Conservation (phyloP, 352 stramenopile species). For the Phytopythium cucurbitacearum region DNA sequence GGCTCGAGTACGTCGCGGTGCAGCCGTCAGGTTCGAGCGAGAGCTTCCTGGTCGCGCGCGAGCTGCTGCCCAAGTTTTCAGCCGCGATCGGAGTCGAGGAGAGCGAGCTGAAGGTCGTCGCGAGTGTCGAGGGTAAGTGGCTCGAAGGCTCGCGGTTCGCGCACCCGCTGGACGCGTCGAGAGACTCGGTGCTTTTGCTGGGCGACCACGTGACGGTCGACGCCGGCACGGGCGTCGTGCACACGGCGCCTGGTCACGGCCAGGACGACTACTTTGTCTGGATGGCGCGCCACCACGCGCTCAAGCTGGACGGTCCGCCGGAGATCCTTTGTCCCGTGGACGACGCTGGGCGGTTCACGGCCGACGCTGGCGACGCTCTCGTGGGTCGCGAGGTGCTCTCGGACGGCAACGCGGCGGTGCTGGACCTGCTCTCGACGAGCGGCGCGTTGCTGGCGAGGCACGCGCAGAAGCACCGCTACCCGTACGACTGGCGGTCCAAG, state of each 20-base stretch:
- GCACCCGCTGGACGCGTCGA: constrained; percentile 87
- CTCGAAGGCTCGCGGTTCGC: constrained; percentile 68
- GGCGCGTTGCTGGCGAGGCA: constrained; percentile 84
- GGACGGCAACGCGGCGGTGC: constrained; percentile 92
- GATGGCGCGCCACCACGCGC: constrained; percentile 46
- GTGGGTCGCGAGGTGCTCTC: constrained; percentile 87
- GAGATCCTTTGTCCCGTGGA: constrained; percentile 70
- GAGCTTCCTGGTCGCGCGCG: constrained; percentile 64
- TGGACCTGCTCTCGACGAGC: constrained; percentile 76
- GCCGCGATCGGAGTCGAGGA: constrained; percentile 14
- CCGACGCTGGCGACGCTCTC: constrained; percentile 88
- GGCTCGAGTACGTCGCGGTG: constrained; percentile 94
- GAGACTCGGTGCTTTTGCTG: constrained; percentile 83
- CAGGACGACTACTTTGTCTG: constrained; percentile 93
- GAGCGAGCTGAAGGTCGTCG: constrained; percentile 43
- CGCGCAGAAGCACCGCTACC: constrained; percentile 94
- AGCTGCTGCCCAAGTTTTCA: constrained; percentile 46
- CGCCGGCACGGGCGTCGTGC: constrained; percentile 97
- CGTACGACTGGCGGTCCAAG: constrained; percentile 99
- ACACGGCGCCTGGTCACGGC: constrained; percentile 97
- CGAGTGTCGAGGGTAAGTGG: constrained; percentile 48
- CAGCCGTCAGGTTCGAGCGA: constrained; percentile 16
- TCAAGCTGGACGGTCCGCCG: constrained; percentile 4
- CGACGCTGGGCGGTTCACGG: constrained; percentile 70
- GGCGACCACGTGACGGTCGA: constrained; percentile 98